Conservation (phyloP, 2,329 filamentous ascomycete genomes). For the Cladosporium oxysporum region DNA sequence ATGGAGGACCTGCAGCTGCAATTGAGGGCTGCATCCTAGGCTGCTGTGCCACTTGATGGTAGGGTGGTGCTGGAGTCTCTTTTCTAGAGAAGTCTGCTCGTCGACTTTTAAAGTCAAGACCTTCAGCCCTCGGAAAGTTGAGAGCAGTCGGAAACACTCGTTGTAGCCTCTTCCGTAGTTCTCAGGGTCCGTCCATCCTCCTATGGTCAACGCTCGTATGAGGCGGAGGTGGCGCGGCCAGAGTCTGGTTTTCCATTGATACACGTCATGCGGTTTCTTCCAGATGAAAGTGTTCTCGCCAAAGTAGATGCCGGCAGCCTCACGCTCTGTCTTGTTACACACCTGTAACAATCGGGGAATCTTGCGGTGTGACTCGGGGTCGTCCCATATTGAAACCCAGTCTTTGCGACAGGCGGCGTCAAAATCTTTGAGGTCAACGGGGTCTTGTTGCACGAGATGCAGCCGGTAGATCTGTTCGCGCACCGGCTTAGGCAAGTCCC, state of each 20-base stretch:
- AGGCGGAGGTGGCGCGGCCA: constrained; percentile 4
- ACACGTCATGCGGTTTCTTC: neutral
- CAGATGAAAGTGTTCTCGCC: constrained; percentile 21
- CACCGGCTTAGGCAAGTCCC: constrained; percentile 28
- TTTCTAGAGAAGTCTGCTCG: neutral
- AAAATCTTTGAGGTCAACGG: constrained; percentile 16
- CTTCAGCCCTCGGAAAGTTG: neutral
- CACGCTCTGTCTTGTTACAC: constrained; percentile 23
- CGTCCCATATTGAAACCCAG: neutral
- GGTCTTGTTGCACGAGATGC: constrained; percentile 26
- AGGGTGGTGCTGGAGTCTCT: neutral
- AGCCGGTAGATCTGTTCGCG: constrained; percentile 32
- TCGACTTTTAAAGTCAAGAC: constrained; percentile 1
- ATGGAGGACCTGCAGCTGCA: constrained; percentile 24
- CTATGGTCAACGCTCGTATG: neutral
- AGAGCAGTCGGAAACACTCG: neutral
- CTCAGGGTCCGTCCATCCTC: neutral
- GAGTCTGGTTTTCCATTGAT: neutral
- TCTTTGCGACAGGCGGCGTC: neutral
- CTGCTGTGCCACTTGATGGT: neutral
- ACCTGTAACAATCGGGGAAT: constrained; percentile 25
- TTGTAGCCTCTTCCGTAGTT: neutral
- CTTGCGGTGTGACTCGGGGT: neutral
- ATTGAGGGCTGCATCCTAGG: constrained; percentile 22
- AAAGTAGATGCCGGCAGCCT: constrained; percentile 30